phyloP scores from a whole-genome alignment of 2,329 filamentous ascomycete species.

The Aspergillaceae sp. region DNA sequence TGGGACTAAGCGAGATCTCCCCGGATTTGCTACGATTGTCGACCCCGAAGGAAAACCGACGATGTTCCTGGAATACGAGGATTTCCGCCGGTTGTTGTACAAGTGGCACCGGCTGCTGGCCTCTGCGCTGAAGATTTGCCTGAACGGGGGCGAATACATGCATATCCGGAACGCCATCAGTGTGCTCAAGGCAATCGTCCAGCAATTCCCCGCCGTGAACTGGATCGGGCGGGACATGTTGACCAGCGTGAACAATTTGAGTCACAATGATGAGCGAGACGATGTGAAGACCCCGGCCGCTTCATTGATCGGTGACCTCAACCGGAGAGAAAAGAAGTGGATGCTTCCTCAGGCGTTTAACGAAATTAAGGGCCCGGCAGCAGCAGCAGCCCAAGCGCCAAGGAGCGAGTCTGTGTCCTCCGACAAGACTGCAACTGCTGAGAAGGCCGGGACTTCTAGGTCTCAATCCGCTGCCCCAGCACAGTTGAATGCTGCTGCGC shows the following conservation, averaged over 20 bases:
- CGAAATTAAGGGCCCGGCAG: background rate
- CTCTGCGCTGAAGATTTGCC: slow-evolving; percentile 68
- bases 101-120: slow-evolving; percentile 84
- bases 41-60: slow-evolving; percentile 62
- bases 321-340: slow-evolving; percentile 42
- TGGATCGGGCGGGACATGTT: slow-evolving; percentile 60
- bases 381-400: slow-evolving; percentile 1
- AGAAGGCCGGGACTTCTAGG: slow-evolving; percentile 20
- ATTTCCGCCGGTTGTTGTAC: slow-evolving; percentile 76
- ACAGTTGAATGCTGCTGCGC: slow-evolving; percentile 32
- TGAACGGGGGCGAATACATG: slow-evolving; percentile 85
- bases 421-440: slow-evolving; percentile 13
- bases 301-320: slow-evolving; percentile 42
- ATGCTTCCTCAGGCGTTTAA: slow-evolving; percentile 40
- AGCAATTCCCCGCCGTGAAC: slow-evolving; percentile 80
- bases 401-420: slow-evolving; percentile 12
- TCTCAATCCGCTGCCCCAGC: slow-evolving; percentile 25
- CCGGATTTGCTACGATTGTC: slow-evolving; percentile 70
- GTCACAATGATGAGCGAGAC: slow-evolving; percentile 38
- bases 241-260: slow-evolving; percentile 34
- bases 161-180: slow-evolving; percentile 94
- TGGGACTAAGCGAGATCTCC: slow-evolving; percentile 55
- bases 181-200: slow-evolving; percentile 69
- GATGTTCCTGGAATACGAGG: slow-evolving; percentile 69
- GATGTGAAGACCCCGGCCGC: slow-evolving; percentile 43